phyloP scores from a whole-genome alignment of 345 rosid genomes.

The Excoecaria agallocha region DNA sequence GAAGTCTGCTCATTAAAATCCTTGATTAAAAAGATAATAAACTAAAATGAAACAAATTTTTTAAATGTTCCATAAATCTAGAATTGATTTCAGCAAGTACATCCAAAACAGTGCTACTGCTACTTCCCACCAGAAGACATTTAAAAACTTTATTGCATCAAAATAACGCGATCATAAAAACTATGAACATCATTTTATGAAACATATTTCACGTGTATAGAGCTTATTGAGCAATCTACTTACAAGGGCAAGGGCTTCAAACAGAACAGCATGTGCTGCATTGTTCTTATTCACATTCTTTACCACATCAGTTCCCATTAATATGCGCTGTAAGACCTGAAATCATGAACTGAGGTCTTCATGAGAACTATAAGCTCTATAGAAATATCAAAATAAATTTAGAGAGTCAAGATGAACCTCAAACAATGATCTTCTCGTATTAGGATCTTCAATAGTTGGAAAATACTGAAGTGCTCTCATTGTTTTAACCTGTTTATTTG shows the following conservation, averaged over 20 bases:
- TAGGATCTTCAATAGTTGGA: constrained; percentile 96
- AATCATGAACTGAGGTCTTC: constrained; percentile 28
- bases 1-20: background rate
- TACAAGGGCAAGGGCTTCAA: constrained; percentile 98
- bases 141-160: background rate
- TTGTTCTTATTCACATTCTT: constrained; percentile 99
- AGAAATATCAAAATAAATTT: constrained; percentile 16
- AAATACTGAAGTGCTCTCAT: constrained; percentile 99
- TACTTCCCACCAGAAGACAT: background rate
- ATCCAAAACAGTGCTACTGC: background rate
- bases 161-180: background rate
- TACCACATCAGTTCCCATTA: constrained; percentile 99
- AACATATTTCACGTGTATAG: constrained; percentile 17
- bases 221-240: constrained; percentile 31
- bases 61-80: background rate
- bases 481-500: constrained; percentile 73
- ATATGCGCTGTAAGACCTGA: constrained; percentile 94
- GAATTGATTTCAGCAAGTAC: background rate
- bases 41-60: background rate
- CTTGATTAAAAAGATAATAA: background rate
- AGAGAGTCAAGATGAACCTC: constrained; percentile 53
- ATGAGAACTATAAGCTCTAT: constrained; percentile 23
- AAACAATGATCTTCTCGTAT: constrained; percentile 79
- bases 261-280: constrained; percentile 99
- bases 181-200: background rate